Percentiles rank a stretch among this genome's conserved stretches.
These are phyloP conservation scores for Dictyostelium discoideum DNA, from an alignment of 78 protist species.

Conservation along the genomic window DNA sequence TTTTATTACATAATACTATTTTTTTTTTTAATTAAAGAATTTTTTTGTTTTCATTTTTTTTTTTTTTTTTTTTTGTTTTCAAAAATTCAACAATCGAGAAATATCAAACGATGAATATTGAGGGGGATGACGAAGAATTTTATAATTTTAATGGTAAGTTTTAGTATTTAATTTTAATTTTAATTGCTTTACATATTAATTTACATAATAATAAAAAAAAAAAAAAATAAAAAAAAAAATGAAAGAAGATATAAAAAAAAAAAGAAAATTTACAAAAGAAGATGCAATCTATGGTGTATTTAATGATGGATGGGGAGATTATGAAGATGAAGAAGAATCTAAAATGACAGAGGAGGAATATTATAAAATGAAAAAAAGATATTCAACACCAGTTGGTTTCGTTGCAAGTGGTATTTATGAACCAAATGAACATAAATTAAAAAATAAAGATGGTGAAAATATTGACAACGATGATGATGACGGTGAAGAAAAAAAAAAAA, in stretches of 20 bases:
- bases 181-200: no score
- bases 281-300: conserved; percentile 67
- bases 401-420: conserved; percentile 54
- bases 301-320: not conserved
- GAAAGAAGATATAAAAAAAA: not conserved
- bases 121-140: not conserved
- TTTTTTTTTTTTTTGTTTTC: no score
- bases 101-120: not conserved
- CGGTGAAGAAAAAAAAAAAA: not conserved
- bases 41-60: no score
- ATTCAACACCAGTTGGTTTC: conserved; percentile 13
- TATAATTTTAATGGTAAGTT: not conserved
- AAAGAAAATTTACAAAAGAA: conserved; percentile 51
- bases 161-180: no score
- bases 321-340: not conserved
- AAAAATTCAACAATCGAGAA: not conserved
- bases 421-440: conserved; percentile 2
- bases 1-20: no score
- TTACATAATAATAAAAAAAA: no score
- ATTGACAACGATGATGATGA: not conserved
- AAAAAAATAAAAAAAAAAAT: no score
- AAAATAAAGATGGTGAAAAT: not conserved
- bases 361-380: not conserved
- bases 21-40: no score
- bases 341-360: not conserved